These are phyloP conservation scores for Voacanga thouarsii DNA, from an alignment of 257 asterid genomes.

Conservation along the genomic window DNA sequence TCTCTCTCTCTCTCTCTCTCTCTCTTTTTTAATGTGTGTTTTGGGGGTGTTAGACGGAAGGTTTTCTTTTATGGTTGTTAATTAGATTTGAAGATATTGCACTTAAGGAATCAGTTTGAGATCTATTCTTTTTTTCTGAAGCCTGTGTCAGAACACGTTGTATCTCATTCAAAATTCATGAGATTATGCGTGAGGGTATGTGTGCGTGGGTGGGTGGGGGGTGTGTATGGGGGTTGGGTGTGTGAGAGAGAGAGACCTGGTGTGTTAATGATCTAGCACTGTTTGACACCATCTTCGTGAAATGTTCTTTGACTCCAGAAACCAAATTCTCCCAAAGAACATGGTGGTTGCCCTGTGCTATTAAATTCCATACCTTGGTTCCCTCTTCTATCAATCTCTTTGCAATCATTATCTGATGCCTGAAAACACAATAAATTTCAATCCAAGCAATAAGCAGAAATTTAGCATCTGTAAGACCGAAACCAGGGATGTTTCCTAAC, in stretches of 20 bases:
- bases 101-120: neutral
- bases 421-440: conserved; percentile 26
- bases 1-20: too few species aligned
- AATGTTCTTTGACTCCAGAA: conserved; percentile 47
- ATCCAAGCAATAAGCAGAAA: neutral
- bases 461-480: neutral
- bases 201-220: neutral
- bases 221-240: too few species aligned
- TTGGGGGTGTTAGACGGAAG: too few species aligned
- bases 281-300: conserved; percentile 50
- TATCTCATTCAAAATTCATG: neutral
- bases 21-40: too few species aligned
- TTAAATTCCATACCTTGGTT: conserved; percentile 57
- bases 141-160: neutral
- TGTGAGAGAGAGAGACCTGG: conserved; percentile 44
- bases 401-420: conserved; percentile 73
- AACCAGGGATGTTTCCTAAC: neutral
- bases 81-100: neutral
- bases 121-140: neutral
- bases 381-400: conserved; percentile 79
- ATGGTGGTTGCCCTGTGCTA: conserved; percentile 50
- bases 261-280: conserved; percentile 55
- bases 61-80: too few species aligned
- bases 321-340: conserved; percentile 73
- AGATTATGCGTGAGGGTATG: neutral